phyloP scores from a whole-genome alignment of 257 asterid species.

The Linderniella brevidens region DNA sequence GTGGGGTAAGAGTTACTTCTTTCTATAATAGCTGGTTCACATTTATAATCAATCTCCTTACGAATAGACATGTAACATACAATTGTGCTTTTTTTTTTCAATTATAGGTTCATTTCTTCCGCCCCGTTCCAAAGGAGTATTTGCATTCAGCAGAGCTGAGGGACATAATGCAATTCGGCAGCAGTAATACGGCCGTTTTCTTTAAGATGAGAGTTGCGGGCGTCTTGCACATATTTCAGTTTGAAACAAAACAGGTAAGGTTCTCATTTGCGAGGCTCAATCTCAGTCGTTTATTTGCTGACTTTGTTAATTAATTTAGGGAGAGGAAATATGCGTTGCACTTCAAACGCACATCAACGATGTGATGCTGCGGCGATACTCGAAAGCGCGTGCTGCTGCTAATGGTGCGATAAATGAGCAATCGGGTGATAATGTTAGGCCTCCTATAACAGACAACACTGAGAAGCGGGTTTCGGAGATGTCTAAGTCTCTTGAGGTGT shows the following conservation, averaged over 20 bases:
- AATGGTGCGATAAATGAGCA: constrained; percentile 63
- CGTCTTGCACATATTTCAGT: constrained; percentile 88
- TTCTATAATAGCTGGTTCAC: background rate
- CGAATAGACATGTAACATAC: constrained; percentile 13
- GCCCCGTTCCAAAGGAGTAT: constrained; percentile 96
- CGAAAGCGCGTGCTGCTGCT: constrained; percentile 79
- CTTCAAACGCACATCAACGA: constrained; percentile 99
- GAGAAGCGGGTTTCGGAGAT: constrained; percentile 71
- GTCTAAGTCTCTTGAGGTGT: constrained; percentile 77
- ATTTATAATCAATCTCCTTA: background rate
- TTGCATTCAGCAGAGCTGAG: constrained; percentile 95
- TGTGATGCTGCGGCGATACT: constrained; percentile 93
- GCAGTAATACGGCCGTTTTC: constrained; percentile 95
- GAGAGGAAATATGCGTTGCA: constrained; percentile 98
- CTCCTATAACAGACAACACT: constrained; percentile 29
- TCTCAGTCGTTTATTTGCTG: background rate
- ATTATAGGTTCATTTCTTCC: constrained; percentile 98
- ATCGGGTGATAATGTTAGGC: constrained; percentile 37
- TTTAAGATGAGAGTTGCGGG: constrained; percentile 99
- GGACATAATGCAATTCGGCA: constrained; percentile 99
- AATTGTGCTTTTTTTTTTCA: constrained; percentile 11
- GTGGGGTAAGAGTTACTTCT: constrained; percentile 52
- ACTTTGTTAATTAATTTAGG: constrained; percentile 28
- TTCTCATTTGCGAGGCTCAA: background rate
- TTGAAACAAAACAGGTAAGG: constrained; percentile 89